Conservation (phyloP, 192 early-diverging fungal genomes). For the Coemansia sp. region DNA sequence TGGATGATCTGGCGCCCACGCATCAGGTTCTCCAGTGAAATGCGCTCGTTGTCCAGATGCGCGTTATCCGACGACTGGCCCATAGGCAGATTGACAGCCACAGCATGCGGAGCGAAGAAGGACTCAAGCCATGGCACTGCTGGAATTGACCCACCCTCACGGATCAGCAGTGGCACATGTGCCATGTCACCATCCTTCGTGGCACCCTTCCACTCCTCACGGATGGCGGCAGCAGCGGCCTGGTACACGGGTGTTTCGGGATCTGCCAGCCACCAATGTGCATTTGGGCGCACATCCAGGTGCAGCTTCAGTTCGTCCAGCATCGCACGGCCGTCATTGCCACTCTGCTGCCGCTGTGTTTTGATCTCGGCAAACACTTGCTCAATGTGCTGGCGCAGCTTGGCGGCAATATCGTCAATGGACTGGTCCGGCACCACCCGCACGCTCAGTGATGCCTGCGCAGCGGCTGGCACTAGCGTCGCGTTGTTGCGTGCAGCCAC, state of each 20-base stretch:
- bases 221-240: conserved; percentile 65
- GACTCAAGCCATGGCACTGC: conserved; percentile 73
- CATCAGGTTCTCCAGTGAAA: conserved; percentile 65
- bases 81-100: conserved; percentile 74
- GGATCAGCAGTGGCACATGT: conserved; percentile 64
- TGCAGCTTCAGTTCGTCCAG: conserved; percentile 26
- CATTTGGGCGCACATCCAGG: conserved; percentile 62
- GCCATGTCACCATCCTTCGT: not conserved
- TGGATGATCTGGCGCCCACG: conserved; percentile 66
- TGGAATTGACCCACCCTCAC: conserved; percentile 77
- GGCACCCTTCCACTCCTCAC: conserved; percentile 30
- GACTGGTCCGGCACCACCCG: conserved; percentile 75
- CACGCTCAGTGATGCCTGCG: conserved; percentile 69
- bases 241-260: conserved; percentile 63
- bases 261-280: conserved; percentile 78
- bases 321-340: not conserved
- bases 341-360: conserved; percentile 2
- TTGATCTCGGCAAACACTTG: conserved; percentile 44
- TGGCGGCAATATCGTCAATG: conserved; percentile 58
- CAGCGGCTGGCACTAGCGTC: conserved; percentile 68
- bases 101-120: conserved; percentile 56
- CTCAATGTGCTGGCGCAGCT: conserved; percentile 58
- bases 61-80: conserved; percentile 79
- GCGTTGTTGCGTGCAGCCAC: conserved; percentile 58
- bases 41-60: conserved; percentile 75